Evolutionary conservation across 1,284 basidiomycete species (phyloP), one percentile per base, ranked within the genome.

Genomic region (Tilletia horrida): DNA sequence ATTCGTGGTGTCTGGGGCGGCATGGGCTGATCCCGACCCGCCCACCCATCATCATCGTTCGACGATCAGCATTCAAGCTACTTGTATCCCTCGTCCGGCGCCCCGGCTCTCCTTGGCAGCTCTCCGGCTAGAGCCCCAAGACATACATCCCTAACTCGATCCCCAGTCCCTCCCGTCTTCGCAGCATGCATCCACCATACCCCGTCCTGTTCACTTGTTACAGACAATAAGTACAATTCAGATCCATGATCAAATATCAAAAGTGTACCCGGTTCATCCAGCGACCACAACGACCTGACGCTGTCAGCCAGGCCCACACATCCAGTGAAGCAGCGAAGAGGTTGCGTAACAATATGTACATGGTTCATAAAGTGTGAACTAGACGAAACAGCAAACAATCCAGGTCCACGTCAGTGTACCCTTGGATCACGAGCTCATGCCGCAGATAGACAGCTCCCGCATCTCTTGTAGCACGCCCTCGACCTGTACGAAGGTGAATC

Each of bases 381-480:
- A 40, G 35, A 40, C 35, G 35, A 40, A 6, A 4, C 35, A 40
- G 11, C 35, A 40, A 6, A 11, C 6, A 40, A 6, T 40, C 35
- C 4, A 11, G 6, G 4, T 40, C 6, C 35, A 11, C 35, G 35
- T 6, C 11, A 6, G 35, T 6, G 35, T 11, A 4, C 6, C 35
- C 4, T 40, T 40, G 6, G 6, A 40, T 40, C 35, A 40, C 35
- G 35, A 40, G 27, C 73, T 71, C 68, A 82, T 65, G 25, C 83
- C 83, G 67, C 82, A 83, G 65, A 98, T 98, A 9, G 91, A 91
- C 65, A 98, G 84, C 81, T 95, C 93, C 79, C 90, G 88, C 94
- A 98, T 98, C 84, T 97, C 93, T 77, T 93, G 91, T 66, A 97
- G 83, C 14, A 93, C 92, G 21, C 88, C 90, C 83, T 97, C 95